Conservation (phyloP, 192 early-diverging fungal species). For the Backusella liffmaniae region DNA sequence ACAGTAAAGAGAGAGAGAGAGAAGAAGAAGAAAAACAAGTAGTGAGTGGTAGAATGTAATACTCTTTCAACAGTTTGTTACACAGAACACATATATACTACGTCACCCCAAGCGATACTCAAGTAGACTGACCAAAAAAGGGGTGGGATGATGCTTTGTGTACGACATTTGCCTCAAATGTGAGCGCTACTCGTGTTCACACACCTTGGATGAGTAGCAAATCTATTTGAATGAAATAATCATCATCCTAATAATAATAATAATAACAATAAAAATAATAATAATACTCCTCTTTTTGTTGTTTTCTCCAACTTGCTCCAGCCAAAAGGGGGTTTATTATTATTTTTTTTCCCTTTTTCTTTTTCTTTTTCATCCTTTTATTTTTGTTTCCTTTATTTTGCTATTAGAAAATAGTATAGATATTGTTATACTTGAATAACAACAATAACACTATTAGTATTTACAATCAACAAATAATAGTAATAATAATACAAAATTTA, state of each 20-base stretch:
- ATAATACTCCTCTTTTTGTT: background rate
- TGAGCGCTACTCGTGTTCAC: conserved; percentile 20
- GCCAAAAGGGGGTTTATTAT: background rate
- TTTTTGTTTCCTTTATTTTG: background rate
- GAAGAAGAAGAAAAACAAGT: background rate
- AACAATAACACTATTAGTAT: too few relatives aligned
- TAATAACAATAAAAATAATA: too few relatives aligned
- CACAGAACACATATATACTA: background rate
- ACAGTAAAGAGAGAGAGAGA: background rate
- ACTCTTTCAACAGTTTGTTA: background rate
- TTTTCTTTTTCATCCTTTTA: background rate
- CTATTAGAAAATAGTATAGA: background rate
- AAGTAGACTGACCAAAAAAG: conserved; percentile 1
- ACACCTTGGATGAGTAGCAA: conserved; percentile 7
- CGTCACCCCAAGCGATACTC: background rate
- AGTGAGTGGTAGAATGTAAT: background rate
- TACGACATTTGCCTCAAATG: conserved; percentile 20
- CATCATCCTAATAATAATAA: too few relatives aligned
- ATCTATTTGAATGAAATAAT: conserved; percentile 1
- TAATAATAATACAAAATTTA: background rate
- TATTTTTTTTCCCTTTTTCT: background rate
- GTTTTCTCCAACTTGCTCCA: background rate
- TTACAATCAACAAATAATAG: too few relatives aligned
- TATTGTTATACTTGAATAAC: background rate
- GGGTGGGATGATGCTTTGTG: conserved; percentile 21